Conservation (phyloP, 177 flowering plant species). For the Tripterygium wilfordii region DNA sequence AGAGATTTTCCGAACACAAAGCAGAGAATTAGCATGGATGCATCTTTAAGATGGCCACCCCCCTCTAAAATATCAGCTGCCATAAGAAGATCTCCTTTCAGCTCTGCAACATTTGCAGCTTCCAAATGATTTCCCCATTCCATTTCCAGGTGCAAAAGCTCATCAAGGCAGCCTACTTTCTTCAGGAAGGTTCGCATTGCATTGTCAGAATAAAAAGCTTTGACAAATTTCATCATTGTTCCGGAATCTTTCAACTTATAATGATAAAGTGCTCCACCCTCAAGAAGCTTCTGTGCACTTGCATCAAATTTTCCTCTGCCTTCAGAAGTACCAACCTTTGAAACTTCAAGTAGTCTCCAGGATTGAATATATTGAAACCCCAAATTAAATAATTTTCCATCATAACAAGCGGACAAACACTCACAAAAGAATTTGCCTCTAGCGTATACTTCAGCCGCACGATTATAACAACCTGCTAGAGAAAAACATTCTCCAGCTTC, state of each 20-base stretch:
- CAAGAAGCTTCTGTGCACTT: slow-evolving; percentile 48
- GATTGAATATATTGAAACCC: slow-evolving; percentile 52
- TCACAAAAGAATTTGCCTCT: slow-evolving; percentile 37
- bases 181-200: slow-evolving; percentile 42
- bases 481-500: slow-evolving; percentile 68
- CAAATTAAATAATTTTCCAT: slow-evolving; percentile 44
- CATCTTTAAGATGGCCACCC: slow-evolving; percentile 37
- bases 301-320: slow-evolving; percentile 18
- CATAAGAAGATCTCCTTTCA: slow-evolving; percentile 30
- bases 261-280: slow-evolving; percentile 48
- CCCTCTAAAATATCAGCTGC: slow-evolving; percentile 53
- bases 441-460: slow-evolving; percentile 62
- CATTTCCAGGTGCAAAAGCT: slow-evolving; percentile 51
- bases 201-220: slow-evolving; percentile 35
- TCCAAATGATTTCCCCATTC: slow-evolving; percentile 51
- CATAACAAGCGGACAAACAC: slow-evolving; percentile 50
- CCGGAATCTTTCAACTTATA: slow-evolving; percentile 30
- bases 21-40: slow-evolving; percentile 26
- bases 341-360: slow-evolving; percentile 42
- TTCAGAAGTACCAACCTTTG: slow-evolving; percentile 3
- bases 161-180: slow-evolving; percentile 36
- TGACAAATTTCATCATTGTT: slow-evolving; percentile 54
- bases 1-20: slow-evolving; percentile 38
- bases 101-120: slow-evolving; percentile 53
- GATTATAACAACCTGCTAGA: slow-evolving; percentile 37